A percentile compares a stretch with the other conserved stretches of the same genome.
Evolutionary conservation across 805 yeast genomes (phyloP).

Genomic region (Debaryomyces castellii): DNA sequence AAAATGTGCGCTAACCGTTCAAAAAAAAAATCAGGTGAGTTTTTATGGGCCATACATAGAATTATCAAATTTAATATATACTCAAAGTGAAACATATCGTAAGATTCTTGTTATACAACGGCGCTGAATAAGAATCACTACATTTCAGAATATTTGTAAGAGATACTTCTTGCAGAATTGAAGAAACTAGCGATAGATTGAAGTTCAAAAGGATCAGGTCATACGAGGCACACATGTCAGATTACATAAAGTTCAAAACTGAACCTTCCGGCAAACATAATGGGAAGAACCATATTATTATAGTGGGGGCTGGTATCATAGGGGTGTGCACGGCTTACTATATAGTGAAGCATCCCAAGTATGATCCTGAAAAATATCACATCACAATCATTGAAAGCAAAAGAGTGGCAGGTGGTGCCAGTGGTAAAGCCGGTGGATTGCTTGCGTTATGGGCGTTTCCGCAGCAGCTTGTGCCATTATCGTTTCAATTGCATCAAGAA

Average conservation of each 20-base stretch:
- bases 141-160: background rate
- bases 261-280: conserved; percentile 49
- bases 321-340: conserved; percentile 95
- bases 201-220: background rate
- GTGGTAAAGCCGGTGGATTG: conserved; percentile 96
- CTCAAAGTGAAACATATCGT: background rate
- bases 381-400: conserved; percentile 86
- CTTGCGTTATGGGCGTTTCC: conserved; percentile 97
- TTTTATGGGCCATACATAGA: background rate
- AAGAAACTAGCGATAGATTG: background rate
- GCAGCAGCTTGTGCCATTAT: conserved; percentile 84
- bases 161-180: background rate
- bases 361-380: conserved; percentile 68
- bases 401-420: conserved; percentile 95
- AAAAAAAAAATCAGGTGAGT: conserved; percentile 1
- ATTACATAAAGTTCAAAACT: conserved; percentile 32
- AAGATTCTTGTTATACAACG: background rate
- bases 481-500: conserved; percentile 82
- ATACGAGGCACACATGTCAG: conserved; percentile 21
- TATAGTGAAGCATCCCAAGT: conserved; percentile 78
- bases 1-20: background rate
- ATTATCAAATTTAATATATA: background rate
- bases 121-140: background rate
- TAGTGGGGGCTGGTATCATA: conserved; percentile 93
- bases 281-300: conserved; percentile 73